Evolutionary conservation across 2,329 filamentous ascomycete species (phyloP).

Genomic region (Paraphaeosphaeria minitans): DNA sequence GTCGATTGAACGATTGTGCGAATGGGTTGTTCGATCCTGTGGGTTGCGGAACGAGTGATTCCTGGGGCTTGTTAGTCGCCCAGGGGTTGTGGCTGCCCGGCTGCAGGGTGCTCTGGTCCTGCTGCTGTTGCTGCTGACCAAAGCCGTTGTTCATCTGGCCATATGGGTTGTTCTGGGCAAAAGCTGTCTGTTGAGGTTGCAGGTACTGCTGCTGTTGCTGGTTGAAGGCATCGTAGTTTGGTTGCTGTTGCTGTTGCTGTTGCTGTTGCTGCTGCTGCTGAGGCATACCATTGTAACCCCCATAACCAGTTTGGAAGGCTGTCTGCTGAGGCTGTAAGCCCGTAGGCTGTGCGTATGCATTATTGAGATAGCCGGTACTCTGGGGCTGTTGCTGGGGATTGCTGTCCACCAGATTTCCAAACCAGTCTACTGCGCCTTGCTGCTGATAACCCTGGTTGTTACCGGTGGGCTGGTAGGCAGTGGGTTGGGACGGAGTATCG

Average conservation of each 20-base stretch:
- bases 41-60: conserved; percentile 76
- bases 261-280: conserved; percentile 49
- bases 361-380: conserved; percentile 69
- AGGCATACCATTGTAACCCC: conserved; percentile 61
- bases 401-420: conserved; percentile 89
- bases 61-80: conserved; percentile 66
- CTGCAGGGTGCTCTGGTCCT: conserved; percentile 68
- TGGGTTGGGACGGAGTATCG: conserved; percentile 66
- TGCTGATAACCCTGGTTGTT: conserved; percentile 98
- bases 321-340: conserved; percentile 69
- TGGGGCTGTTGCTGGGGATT: conserved; percentile 65
- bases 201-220: conserved; percentile 37
- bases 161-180: conserved; percentile 53
- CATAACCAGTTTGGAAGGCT: conserved; percentile 71
- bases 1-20: conserved; percentile 69
- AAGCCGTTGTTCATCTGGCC: conserved; percentile 42
- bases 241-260: conserved; percentile 60
- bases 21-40: conserved; percentile 99
- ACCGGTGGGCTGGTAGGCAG: conserved; percentile 80
- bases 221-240: conserved; percentile 67
- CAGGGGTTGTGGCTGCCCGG: conserved; percentile 95
- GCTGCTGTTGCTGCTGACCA: conserved; percentile 55
- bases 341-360: conserved; percentile 76
- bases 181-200: conserved; percentile 57
- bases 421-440: conserved; percentile 94